phyloP scores from a whole-genome alignment of 306 rosid species.

The Casuarina cunninghamiana region DNA sequence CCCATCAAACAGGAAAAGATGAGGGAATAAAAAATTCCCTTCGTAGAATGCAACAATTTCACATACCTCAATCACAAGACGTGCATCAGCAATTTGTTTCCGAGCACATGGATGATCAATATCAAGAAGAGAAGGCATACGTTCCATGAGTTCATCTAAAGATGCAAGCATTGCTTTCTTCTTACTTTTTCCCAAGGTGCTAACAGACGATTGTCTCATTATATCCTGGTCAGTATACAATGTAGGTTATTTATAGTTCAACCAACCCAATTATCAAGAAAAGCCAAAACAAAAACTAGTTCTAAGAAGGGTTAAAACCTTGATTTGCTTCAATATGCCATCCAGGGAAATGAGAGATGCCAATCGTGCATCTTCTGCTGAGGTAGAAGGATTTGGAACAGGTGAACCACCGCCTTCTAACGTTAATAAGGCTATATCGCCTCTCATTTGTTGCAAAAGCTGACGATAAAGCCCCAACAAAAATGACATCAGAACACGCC shows the following conservation, averaged over 20 bases:
- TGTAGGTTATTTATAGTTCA: conserved; percentile 19
- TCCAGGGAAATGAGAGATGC: conserved; percentile 96
- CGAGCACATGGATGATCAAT: conserved; percentile 94
- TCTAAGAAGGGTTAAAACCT: conserved; percentile 49
- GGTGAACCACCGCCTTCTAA: conserved; percentile 81
- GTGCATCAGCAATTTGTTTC: conserved; percentile 71
- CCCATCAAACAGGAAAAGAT: conserved; percentile 3
- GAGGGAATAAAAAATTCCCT: not conserved
- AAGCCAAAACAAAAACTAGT: conserved; percentile 11
- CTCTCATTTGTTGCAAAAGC: conserved; percentile 93
- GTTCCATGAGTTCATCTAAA: conserved; percentile 72
- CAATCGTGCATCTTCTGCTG: conserved; percentile 90
- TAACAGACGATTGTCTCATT: conserved; percentile 58
- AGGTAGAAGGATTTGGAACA: conserved; percentile 84
- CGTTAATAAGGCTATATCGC: conserved; percentile 74
- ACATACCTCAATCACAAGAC: conserved; percentile 70
- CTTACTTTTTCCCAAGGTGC: conserved; percentile 70
- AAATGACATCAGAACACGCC: conserved; percentile 19
- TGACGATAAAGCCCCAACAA: conserved; percentile 33
- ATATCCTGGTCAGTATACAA: conserved; percentile 59
- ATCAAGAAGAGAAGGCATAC: conserved; percentile 93
- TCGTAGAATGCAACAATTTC: not conserved
- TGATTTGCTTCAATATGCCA: conserved; percentile 85
- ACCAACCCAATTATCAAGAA: conserved; percentile 11
- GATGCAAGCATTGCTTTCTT: conserved; percentile 67